These are phyloP conservation scores for Pseudophaeomoniella oleicola DNA, from an alignment of 2,329 filamentous ascomycete genomes.

Conservation along the genomic window DNA sequence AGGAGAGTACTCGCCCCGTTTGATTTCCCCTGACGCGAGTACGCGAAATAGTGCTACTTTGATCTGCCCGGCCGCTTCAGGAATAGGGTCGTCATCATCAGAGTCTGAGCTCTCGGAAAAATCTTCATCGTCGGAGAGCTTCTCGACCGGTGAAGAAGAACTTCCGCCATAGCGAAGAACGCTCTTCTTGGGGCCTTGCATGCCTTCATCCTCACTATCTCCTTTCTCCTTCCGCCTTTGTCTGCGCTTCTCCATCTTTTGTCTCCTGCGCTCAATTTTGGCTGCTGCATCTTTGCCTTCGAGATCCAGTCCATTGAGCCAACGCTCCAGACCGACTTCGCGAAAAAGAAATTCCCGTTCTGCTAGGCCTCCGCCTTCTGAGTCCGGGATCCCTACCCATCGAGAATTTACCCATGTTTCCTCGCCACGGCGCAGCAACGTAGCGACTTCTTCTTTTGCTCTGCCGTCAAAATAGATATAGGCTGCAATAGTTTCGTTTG, in stretches of 20 bases:
- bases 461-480: slow-evolving; percentile 99
- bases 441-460: slow-evolving; percentile 92
- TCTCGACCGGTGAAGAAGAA: slow-evolving; percentile 59
- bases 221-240: slow-evolving; percentile 54
- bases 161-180: slow-evolving; percentile 73
- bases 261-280: slow-evolving; percentile 50
- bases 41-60: slow-evolving; percentile 96
- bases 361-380: slow-evolving; percentile 83
- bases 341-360: slow-evolving; percentile 96
- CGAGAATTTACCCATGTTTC: slow-evolving; percentile 98
- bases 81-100: slow-evolving; percentile 64
- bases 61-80: slow-evolving; percentile 92
- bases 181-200: slow-evolving; percentile 25
- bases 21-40: slow-evolving; percentile 89
- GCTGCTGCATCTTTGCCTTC: slow-evolving; percentile 72
- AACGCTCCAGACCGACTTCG: slow-evolving; percentile 88
- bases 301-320: slow-evolving; percentile 93
- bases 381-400: slow-evolving; percentile 87
- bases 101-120: slow-evolving; percentile 47
- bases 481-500: slow-evolving; percentile 92
- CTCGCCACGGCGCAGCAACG: slow-evolving; percentile 76
- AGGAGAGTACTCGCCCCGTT: slow-evolving; percentile 92
- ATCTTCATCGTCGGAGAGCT: slow-evolving; percentile 54
- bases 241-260: slow-evolving; percentile 68
- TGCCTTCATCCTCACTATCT: slow-evolving; percentile 21